Evolutionary conservation across 1,139 yeast species (phyloP), one percentile per base, ranked within the genome.

Genomic region (Yamadazyma conglobata): DNA sequence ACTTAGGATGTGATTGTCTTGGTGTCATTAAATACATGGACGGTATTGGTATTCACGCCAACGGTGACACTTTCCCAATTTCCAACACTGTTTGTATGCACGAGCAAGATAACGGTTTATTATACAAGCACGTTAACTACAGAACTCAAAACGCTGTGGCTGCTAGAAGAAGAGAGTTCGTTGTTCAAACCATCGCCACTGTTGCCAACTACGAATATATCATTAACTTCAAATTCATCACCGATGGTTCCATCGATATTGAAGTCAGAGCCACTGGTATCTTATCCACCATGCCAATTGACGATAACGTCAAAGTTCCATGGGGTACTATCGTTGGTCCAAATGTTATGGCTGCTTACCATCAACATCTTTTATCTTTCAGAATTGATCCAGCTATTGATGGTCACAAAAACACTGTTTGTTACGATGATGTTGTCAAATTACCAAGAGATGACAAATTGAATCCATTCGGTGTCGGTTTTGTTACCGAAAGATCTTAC

Each of bases 261-360:
- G 93, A 85, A 58, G 79, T 84, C 43, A 76, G 94, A 62, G 95
- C 95, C 39, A 85, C 95, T 33, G 95, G 95, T 69, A 83, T 86
- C 46, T 64, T 80, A 48, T 78, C 85, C 19, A 80, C 88, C 37
- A 84, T 82, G 82, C 89, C 91, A 50, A 81, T 84, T 49, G 95
- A 86, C 44, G 79, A 73, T 44, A 80, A 77, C 52, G 77, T 75
- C 50, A 73, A 66, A 37, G 85, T 83, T 44, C 83, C 84, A 44
- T 85, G 86, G 81, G 93, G 94, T 51, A 85, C 91, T 19, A 71
- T 77, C 46, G 86, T 86, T 38, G 89, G 88, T 16, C 94, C 94
- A 42, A 79, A 85, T 51, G 91, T 81, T 36, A 72, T 84, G 73
- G 95, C 95, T 32, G 82, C 94, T 21, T 81, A 81, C 61, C 95